Percentiles rank a stretch among this genome's conserved stretches.
These are phyloP conservation scores for Metschnikowia santaceciliae DNA, from an alignment of 805 yeast species.

Conservation along the genomic window DNA sequence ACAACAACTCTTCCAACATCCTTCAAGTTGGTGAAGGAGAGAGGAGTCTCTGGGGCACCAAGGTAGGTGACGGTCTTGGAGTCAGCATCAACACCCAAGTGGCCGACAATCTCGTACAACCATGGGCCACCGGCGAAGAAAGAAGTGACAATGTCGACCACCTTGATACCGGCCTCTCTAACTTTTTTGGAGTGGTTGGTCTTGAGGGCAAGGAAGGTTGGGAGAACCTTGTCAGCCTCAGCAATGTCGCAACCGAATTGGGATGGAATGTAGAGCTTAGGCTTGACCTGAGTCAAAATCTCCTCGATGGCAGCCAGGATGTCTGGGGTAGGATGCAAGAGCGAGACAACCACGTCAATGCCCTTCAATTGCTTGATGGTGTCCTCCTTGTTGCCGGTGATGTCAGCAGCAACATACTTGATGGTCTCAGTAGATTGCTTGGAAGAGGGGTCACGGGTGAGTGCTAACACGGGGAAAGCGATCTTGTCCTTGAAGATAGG, in stretches of 20 bases:
- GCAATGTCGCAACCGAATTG: constrained; percentile 53
- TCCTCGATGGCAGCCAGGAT: constrained; percentile 34
- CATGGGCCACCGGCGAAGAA: constrained; percentile 35
- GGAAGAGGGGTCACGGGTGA: constrained; percentile 44
- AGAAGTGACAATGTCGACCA: constrained; percentile 40
- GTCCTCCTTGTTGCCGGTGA: constrained; percentile 21
- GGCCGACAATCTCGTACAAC: constrained; percentile 30
- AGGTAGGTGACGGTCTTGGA: constrained; percentile 33
- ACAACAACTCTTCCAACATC: constrained; percentile 48
- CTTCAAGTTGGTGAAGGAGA: constrained; percentile 14
- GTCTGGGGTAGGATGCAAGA: constrained; percentile 32
- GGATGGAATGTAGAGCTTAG: constrained; percentile 54
- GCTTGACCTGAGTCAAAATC: constrained; percentile 37
- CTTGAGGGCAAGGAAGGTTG: constrained; percentile 35
- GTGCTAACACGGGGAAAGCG: constrained; percentile 46
- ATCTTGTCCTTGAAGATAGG: constrained; percentile 40
- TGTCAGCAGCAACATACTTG: constrained; percentile 36
- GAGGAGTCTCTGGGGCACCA: constrained; percentile 37
- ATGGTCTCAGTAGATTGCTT: constrained; percentile 30
- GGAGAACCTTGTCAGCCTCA: constrained; percentile 23
- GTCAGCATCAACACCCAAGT: constrained; percentile 33
- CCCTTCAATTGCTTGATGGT: constrained; percentile 37
- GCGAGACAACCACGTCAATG: constrained; percentile 49
- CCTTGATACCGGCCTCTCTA: constrained; percentile 44
- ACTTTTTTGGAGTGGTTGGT: constrained; percentile 33